phyloP scores from a whole-genome alignment of 352 stramenopile species.

The Pythium phragmiticola region DNA sequence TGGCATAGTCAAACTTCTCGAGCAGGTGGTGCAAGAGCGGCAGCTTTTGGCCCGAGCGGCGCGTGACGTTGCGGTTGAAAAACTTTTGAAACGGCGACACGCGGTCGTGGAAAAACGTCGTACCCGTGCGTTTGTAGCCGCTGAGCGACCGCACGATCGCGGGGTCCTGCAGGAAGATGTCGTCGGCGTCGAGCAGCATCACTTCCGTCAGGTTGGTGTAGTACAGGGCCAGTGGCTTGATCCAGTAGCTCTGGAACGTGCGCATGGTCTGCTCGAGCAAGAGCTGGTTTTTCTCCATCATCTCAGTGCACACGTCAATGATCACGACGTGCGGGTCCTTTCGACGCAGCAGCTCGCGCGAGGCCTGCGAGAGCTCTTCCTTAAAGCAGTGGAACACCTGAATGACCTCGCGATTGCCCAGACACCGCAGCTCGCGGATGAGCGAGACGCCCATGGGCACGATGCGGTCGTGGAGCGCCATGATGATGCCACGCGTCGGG shows the following conservation, averaged over 20 bases:
- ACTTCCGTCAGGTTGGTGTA: slow-evolving; percentile 28
- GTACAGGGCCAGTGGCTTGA: slow-evolving; percentile 33
- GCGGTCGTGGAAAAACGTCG: slow-evolving; percentile 75
- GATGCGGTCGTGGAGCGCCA: slow-evolving; percentile 55
- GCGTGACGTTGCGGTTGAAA: slow-evolving; percentile 33
- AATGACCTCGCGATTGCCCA: slow-evolving; percentile 41
- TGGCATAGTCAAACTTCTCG: slow-evolving; percentile 54
- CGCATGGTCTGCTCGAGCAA: slow-evolving; percentile 23
- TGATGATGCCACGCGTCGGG: slow-evolving; percentile 37
- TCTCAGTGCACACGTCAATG: slow-evolving; percentile 58
- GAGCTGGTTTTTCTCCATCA: slow-evolving; percentile 28
- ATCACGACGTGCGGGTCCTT: slow-evolving; percentile 56
- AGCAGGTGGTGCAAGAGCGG: slow-evolving; percentile 48
- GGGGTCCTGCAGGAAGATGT: slow-evolving; percentile 46
- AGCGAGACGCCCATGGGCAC: slow-evolving; percentile 61
- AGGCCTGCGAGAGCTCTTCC: slow-evolving; percentile 45
- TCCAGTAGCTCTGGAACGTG: slow-evolving; percentile 32
- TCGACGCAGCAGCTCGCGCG: slow-evolving; percentile 37
- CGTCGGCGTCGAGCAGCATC: slow-evolving; percentile 54
- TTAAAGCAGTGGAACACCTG: slow-evolving; percentile 51
- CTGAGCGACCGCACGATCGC: slow-evolving; percentile 36
- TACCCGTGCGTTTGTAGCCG: slow-evolving; percentile 51
- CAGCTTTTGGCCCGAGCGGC: slow-evolving; percentile 21
- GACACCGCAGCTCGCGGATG: slow-evolving; percentile 54
- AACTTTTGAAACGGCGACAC: slow-evolving; percentile 49